Conservation (phyloP, 805 yeast species). For the Priceomyces carsonii region DNA sequence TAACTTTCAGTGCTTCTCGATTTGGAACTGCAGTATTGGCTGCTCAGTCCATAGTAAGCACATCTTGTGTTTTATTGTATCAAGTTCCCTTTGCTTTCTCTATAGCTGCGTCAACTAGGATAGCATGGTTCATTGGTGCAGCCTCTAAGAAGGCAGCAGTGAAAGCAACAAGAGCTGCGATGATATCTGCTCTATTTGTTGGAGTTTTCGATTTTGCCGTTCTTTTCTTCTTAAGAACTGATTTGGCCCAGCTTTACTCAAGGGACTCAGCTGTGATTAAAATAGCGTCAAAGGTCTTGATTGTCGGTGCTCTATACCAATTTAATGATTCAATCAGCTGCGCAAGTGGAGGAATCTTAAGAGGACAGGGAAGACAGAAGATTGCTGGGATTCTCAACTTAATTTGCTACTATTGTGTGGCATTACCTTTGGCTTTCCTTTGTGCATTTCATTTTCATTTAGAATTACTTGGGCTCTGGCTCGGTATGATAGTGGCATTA, state of each 20-base stretch:
- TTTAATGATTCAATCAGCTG: slow-evolving; percentile 51
- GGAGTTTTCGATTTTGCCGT: slow-evolving; percentile 41
- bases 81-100: slow-evolving; percentile 78
- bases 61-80: slow-evolving; percentile 65
- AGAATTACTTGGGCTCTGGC: slow-evolving; percentile 50
- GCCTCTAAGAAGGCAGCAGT: slow-evolving; percentile 43
- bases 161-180: slow-evolving; percentile 37
- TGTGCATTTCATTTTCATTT: slow-evolving; percentile 43
- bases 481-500: slow-evolving; percentile 48
- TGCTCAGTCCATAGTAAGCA: slow-evolving; percentile 71
- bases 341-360: slow-evolving; percentile 51
- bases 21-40: slow-evolving; percentile 68
- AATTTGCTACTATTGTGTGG: slow-evolving; percentile 48
- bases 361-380: slow-evolving; percentile 61
- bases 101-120: slow-evolving; percentile 73
- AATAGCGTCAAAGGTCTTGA: slow-evolving; percentile 39
- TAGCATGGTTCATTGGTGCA: slow-evolving; percentile 77
- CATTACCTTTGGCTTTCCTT: slow-evolving; percentile 48
- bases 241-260: slow-evolving; percentile 43
- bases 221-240: slow-evolving; percentile 35
- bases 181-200: slow-evolving; percentile 28
- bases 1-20: slow-evolving; percentile 67
- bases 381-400: slow-evolving; percentile 56
- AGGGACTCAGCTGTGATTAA: slow-evolving; percentile 37
- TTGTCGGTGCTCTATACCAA: slow-evolving; percentile 53